Evolutionary conservation across 495 filamentous ascomycete genomes (phyloP), one percentile per base, ranked within the genome.

Genomic region (Penicillium coffeae): DNA sequence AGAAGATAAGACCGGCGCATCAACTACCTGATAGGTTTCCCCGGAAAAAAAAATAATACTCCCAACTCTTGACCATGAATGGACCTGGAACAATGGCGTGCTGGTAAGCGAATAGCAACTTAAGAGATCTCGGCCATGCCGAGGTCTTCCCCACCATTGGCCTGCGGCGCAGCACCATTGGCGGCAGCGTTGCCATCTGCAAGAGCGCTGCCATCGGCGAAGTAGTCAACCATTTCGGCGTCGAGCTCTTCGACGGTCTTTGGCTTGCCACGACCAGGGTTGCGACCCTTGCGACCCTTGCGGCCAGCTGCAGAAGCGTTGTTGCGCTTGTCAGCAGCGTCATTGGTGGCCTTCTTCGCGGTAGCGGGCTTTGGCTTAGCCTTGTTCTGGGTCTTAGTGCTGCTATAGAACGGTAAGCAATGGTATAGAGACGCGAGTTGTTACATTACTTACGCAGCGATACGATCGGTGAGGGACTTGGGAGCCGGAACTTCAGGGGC

Each of bases 171-270:
- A 30, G 57, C 51, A 2, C 72, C 74, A 43, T 70, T 76, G 38
- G 74, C 72, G 35, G 73, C 30, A 47, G 19, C 74, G 48, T 58
- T 60, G 22, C 54, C 65, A 42, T 68, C 65, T 12, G 70, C 59
- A 18, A 73, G 64, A 14, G 55, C 44, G 38, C 68, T 70, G 20
- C 70, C 67, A 50, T 59, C 69, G 41, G 58, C 60, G 56, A 92
- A 95, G 71, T 95, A 96, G 57, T 96, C 91, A 6, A 79, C 79
- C 91, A 96, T 95, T 58, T 96, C 91, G 7, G 87, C 88, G 64
- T 96, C 91, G 9, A 96, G 77, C 71, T 96, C 89, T 63, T 95
- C 90, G 2, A 83, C 80, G 9, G 88, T 90, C 83, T 95, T 95
- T 45, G 78, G 77, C 83, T 94, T 95, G 42, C 67, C 71, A 49